phyloP scores from a whole-genome alignment of 2,329 filamentous ascomycete genomes.

The Aspergillus sp. region DNA sequence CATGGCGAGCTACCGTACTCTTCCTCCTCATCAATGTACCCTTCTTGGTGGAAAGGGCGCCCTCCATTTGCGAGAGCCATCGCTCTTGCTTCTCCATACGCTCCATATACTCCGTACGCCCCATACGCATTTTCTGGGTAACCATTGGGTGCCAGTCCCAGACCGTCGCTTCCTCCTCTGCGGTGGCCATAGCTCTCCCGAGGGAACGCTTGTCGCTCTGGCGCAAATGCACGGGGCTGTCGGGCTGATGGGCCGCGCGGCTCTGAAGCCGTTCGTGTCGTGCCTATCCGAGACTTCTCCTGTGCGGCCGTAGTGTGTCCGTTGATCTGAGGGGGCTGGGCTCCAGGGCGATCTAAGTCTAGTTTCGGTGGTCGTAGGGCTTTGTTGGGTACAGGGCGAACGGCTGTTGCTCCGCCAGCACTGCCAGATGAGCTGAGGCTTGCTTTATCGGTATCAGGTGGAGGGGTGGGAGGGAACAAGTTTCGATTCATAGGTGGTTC shows the following conservation, averaged over 20 bases:
- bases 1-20: constrained; percentile 73
- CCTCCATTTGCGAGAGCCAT: constrained; percentile 48
- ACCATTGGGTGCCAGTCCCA: constrained; percentile 31
- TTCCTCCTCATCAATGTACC: constrained; percentile 80
- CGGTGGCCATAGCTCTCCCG: constrained; percentile 38
- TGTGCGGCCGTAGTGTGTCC: constrained; percentile 18
- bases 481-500: constrained; percentile 79
- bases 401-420: constrained; percentile 34
- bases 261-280: constrained; percentile 57
- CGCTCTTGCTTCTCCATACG: constrained; percentile 64
- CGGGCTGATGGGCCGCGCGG: constrained; percentile 49
- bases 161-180: constrained; percentile 38
- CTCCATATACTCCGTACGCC: constrained; percentile 67
- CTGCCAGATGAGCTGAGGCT: constrained; percentile 33
- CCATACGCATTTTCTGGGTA: constrained; percentile 62
- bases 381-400: constrained; percentile 55
- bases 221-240: constrained; percentile 33
- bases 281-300: constrained; percentile 51
- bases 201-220: constrained; percentile 32
- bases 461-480: constrained; percentile 96
- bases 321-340: constrained; percentile 23
- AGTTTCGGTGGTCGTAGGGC: constrained; percentile 52
- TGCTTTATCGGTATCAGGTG: constrained; percentile 79
- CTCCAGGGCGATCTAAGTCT: constrained; percentile 41
- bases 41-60: constrained; percentile 52